Conservation (phyloP, 495 filamentous ascomycete species). For the Lepidopterella palustris region DNA sequence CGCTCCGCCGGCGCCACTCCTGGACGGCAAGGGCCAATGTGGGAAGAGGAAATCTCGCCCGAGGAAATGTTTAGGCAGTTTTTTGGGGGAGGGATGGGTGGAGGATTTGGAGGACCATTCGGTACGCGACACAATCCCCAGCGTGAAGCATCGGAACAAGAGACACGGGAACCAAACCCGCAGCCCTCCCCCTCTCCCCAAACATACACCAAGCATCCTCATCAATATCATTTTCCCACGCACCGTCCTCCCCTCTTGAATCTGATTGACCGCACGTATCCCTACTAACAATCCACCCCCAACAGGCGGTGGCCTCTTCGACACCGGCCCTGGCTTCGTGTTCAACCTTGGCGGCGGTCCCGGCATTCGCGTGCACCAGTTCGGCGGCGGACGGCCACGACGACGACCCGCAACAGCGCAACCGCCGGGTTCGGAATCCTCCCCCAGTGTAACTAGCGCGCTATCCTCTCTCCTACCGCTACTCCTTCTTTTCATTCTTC, state of each 20-base stretch:
- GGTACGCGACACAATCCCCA: conserved; percentile 40
- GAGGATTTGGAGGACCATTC: conserved; percentile 55
- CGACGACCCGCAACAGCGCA: conserved; percentile 31
- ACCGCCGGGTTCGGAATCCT: conserved; percentile 14
- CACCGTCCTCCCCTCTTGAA: not conserved
- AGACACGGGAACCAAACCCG: not conserved
- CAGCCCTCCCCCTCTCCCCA: not conserved
- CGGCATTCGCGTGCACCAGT: conserved; percentile 54
- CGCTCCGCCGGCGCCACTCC: conserved; percentile 42
- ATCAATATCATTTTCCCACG: not conserved
- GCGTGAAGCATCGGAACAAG: not conserved
- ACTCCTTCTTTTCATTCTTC: conserved; percentile 80
- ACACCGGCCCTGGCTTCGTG: conserved; percentile 75
- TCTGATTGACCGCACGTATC: not conserved
- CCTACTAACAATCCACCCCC: conserved; percentile 19
- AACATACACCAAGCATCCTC: not conserved
- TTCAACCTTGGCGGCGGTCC: conserved; percentile 68
- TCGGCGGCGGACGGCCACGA: conserved; percentile 36
- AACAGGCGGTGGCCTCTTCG: conserved; percentile 51
- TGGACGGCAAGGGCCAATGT: conserved; percentile 49
- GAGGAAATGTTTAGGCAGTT: conserved; percentile 96
- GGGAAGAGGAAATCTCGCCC: conserved; percentile 87
- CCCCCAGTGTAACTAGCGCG: conserved; percentile 14
- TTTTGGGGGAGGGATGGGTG: conserved; percentile 67
- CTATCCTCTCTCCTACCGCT: conserved; percentile 70